Base-by-base conservation (phyloP, 2,329 filamentous ascomycete species). In the Pseudocercospora vitis region DNA sequence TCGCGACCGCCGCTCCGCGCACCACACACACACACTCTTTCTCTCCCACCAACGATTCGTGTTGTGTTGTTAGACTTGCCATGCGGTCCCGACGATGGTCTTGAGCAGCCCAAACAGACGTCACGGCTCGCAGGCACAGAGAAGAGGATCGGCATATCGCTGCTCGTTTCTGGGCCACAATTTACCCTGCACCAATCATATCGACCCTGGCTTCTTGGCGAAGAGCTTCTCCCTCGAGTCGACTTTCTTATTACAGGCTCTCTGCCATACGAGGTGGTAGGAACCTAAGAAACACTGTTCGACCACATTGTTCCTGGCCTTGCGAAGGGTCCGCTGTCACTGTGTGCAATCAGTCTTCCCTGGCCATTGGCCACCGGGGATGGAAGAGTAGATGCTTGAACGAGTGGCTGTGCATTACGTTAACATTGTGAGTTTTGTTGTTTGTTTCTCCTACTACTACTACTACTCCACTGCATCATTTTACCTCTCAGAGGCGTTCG, bases 321-420 rank as follows among this genome's bases (percentile, higher is more conserved):
- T 39, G 35, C 35, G 14, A 39, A 18, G 35, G 35, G 35, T 39
- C 35, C 35, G 35, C 35, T 39, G 35, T 39, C 35, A 39, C 11
- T 39, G 14, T 16, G 14, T 39, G 35, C 35, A 18, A 14, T 18
- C 14, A 39, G 11, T 39, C 14, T 16, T 39, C 16, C 35, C 35
- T 39, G 35, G 16, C 35, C 35, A 21, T 6, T 39, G 18, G 35
- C 14, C 33, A 16, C 33, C 19, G 14, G n/a, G n/a, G n/a, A n/a
- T 16, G 19, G 33, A 37, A 37, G 14, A 14, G 18, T 11, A 18
- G 11, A 39, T 14, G 14, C 19, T 23, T 19, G n/a, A 14, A 16
- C 14, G 11, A 39, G 35, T 18, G 35, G 16, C 35, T 37, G 33
- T 9, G 33, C 33, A 37, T 16, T 9, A 8, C 16, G 33, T 21